These are phyloP conservation scores for Suillus plorans DNA, from an alignment of 768 basidiomycete species.

Conservation along the genomic window DNA sequence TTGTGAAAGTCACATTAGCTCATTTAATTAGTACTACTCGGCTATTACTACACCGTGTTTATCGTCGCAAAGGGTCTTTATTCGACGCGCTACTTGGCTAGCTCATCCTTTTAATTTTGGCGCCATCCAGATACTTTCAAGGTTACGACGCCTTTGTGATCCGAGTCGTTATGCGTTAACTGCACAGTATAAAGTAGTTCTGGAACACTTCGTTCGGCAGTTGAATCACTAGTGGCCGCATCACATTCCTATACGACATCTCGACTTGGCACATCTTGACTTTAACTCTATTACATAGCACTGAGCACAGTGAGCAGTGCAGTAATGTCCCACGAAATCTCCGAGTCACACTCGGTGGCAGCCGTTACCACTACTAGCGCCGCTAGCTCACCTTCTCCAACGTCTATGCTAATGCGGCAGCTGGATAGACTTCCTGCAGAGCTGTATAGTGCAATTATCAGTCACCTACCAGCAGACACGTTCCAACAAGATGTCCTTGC, in stretches of 20 bases:
- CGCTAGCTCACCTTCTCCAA: neutral
- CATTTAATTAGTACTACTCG: no score
- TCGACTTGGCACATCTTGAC: neutral
- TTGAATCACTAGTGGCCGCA: neutral
- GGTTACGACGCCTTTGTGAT: neutral
- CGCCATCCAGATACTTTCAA: neutral
- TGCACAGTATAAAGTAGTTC: neutral
- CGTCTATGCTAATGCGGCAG: neutral
- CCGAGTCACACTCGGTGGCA: neutral
- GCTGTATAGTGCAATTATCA: slow-evolving; percentile 60
- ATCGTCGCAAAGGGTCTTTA: neutral
- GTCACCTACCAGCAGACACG: slow-evolving; percentile 43
- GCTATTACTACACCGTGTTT: no score
- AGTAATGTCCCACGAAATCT: neutral
- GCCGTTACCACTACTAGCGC: neutral
- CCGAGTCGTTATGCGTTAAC: neutral
- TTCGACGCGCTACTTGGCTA: neutral
- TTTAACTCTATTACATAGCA: no score
- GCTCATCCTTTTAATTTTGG: neutral
- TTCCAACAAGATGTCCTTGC: slow-evolving; percentile 56
- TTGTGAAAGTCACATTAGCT: neutral
- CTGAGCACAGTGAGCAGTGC: no score
- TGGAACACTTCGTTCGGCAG: neutral
- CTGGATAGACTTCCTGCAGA: slow-evolving; percentile 57
- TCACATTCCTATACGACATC: neutral